Evolutionary conservation across 805 yeast species (phyloP).

Genomic region (Lachancea thermotolerans): DNA sequence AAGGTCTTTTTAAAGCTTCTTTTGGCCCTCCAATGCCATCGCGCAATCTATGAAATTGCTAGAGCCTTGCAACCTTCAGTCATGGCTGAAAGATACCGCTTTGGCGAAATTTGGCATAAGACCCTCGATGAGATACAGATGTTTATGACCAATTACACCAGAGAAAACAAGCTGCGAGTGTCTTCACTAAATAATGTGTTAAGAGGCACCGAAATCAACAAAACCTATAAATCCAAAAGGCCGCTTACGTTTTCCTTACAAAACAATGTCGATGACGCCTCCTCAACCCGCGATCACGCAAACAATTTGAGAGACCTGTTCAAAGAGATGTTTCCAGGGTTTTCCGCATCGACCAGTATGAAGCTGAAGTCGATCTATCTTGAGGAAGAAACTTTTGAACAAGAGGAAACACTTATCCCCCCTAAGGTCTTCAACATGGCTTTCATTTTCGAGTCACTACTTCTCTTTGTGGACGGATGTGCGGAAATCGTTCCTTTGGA

Average conservation of each 20-base stretch:
- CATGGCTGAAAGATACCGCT: conserved; percentile 29
- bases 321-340: conserved; percentile 67
- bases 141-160: conserved; percentile 20
- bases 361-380: conserved; percentile 42
- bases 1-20: conserved; percentile 58
- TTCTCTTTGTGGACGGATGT: conserved; percentile 60
- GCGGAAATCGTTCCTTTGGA: conserved; percentile 34
- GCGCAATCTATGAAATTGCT: conserved; percentile 55
- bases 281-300: conserved; percentile 30
- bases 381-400: conserved; percentile 50
- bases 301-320: conserved; percentile 40
- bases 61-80: conserved; percentile 27
- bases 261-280: conserved; percentile 22
- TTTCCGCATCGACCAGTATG: conserved; percentile 35
- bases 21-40: conserved; percentile 62
- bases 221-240: not conserved
- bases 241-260: conserved; percentile 21
- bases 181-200: not conserved
- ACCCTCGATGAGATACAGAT: conserved; percentile 38
- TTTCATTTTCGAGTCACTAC: conserved; percentile 64
- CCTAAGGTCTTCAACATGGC: conserved; percentile 76
- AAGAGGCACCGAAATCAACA: not conserved
- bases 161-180: not conserved
- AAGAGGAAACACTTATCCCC: conserved; percentile 59
- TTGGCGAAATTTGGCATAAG: conserved; percentile 39